Percentiles rank a stretch among this genome's conserved stretches.
Evolutionary conservation across 73 alveolate species (phyloP).

Genomic region (Tetrahymena elliotti): DNA sequence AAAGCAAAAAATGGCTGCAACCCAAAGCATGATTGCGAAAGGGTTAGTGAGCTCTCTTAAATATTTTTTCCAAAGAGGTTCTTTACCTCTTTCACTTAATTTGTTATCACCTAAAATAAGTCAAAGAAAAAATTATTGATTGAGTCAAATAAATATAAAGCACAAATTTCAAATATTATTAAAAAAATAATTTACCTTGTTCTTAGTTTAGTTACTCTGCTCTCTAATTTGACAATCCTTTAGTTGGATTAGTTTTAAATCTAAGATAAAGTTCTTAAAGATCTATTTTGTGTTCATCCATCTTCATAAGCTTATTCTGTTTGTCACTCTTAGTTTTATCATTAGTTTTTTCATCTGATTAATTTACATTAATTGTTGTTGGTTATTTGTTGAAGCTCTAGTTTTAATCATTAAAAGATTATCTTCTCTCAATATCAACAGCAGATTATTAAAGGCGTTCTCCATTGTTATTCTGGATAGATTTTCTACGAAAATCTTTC

Average conservation of each 20-base stretch:
- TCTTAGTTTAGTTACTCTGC: conserved; percentile 38
- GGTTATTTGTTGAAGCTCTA: background rate
- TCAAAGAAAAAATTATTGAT: background rate
- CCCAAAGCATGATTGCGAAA: conserved; percentile 78
- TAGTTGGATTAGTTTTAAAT: conserved; percentile 29
- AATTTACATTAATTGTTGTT: background rate
- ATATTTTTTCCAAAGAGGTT: conserved; percentile 71
- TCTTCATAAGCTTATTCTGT: background rate
- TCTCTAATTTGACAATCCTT: conserved; percentile 26
- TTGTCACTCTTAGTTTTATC: conserved; percentile 10
- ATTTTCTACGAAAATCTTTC: background rate
- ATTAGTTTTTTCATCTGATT: background rate
- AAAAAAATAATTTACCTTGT: background rate
- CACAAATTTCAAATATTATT: background rate
- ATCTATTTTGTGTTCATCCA: conserved; percentile 54
- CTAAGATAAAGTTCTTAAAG: conserved; percentile 12
- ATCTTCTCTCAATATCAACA: background rate
- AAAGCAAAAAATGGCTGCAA: conserved; percentile 76
- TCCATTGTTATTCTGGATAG: background rate
- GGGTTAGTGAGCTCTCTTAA: conserved; percentile 60
- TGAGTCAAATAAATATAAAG: background rate
- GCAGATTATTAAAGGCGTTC: background rate
- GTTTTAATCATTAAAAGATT: background rate
- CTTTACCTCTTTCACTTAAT: conserved; percentile 69
- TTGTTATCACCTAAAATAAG: conserved; percentile 69